Percentiles rank a stretch among this genome's conserved stretches.
Conservation (phyloP, 192 early-diverging fungal genomes). For the Coemansia erecta region DNA sequence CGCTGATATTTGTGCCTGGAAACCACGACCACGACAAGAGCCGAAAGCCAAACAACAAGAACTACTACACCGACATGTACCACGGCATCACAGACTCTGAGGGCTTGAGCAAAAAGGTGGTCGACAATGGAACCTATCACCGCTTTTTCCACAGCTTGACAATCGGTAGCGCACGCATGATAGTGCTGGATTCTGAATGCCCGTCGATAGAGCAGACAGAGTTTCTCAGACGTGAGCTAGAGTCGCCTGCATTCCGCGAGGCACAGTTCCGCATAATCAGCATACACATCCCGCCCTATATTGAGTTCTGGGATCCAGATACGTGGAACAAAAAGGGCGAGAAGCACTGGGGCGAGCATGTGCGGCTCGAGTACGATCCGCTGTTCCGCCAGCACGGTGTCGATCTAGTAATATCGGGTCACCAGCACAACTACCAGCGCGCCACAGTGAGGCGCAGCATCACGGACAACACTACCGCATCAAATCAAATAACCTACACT, state of each 20-base stretch:
- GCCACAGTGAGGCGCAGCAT: conserved; percentile 21
- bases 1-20: conserved; percentile 69
- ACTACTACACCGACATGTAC: conserved; percentile 48
- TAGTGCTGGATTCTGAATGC: conserved; percentile 68
- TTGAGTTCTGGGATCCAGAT: conserved; percentile 73
- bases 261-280: conserved; percentile 65
- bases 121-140: conserved; percentile 32
- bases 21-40: conserved; percentile 71
- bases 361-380: conserved; percentile 62
- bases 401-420: conserved; percentile 73
- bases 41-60: conserved; percentile 51
- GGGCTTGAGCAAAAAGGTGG: conserved; percentile 9
- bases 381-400: conserved; percentile 65
- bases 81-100: conserved; percentile 31
- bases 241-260: conserved; percentile 51
- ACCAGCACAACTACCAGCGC: conserved; percentile 78
- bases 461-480: conserved; percentile 17
- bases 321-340: conserved; percentile 66
- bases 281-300: conserved; percentile 72
- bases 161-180: conserved; percentile 61
- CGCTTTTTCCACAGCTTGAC: conserved; percentile 42
- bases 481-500: conserved; percentile 59
- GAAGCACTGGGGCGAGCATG: conserved; percentile 69
- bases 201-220: conserved; percentile 59
- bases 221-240: conserved; percentile 62